These are phyloP conservation scores for Lentinula novae-zelandiae DNA, from an alignment of 1,284 basidiomycete species.

Conservation along the genomic window DNA sequence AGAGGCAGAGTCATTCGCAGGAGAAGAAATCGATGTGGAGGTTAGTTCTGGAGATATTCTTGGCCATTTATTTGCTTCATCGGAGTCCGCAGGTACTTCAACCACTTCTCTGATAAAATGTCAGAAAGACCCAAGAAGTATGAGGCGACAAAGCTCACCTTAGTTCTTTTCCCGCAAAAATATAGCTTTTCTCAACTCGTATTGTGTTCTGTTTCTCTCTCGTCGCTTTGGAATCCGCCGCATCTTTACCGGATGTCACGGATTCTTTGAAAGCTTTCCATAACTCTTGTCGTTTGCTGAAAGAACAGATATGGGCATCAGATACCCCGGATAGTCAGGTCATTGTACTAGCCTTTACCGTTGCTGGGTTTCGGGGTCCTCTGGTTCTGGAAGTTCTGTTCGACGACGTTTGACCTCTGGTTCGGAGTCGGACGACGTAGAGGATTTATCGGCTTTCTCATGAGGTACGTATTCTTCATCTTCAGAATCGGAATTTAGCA, in stretches of 20 bases:
- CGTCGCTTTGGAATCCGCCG: conserved; percentile 10
- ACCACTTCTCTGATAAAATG: conserved; percentile 55
- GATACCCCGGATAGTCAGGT: neutral
- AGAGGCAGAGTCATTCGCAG: neutral
- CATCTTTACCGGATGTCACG: conserved; percentile 25
- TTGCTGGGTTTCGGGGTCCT: conserved; percentile 38
- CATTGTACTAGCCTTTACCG: conserved; percentile 29
- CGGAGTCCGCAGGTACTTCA: conserved; percentile 66
- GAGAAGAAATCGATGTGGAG: neutral
- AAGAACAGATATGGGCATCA: neutral
- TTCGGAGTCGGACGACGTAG: conserved; percentile 21
- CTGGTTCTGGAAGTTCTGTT: conserved; percentile 19
- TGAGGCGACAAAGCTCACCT: conserved; percentile 41
- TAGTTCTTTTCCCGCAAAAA: conserved; percentile 72
- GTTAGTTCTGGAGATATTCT: conserved; percentile 35
- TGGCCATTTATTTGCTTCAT: conserved; percentile 74
- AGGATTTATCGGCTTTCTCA: conserved; percentile 30
- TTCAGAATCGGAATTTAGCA: conserved; percentile 50
- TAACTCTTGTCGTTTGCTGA: conserved; percentile 46
- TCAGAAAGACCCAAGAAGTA: conserved; percentile 17
- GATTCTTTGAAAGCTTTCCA: conserved; percentile 65
- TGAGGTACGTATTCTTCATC: conserved; percentile 60
- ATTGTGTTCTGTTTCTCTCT: conserved; percentile 36
- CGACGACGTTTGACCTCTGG: conserved; percentile 29
- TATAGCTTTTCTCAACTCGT: conserved; percentile 63